Base-by-base conservation (phyloP, 1,284 basidiomycete genomes). In the Tranzscheliella williamsii region DNA sequence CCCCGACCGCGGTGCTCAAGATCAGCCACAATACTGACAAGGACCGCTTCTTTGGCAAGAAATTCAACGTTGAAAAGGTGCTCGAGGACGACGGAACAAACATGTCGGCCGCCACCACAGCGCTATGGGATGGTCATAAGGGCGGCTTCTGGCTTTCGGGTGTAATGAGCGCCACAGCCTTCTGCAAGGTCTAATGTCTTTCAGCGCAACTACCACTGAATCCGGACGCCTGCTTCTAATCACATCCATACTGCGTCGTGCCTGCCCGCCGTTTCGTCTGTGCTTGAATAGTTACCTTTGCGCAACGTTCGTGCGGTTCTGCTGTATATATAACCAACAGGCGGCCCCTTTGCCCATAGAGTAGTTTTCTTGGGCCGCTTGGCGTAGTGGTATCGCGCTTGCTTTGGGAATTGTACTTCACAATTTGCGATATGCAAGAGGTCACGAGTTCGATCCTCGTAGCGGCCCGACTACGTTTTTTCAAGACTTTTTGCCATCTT, bases 381-480 rank as follows among this genome's bases (percentile, higher is more conserved):
- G 55, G 61, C 61, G 55, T 54, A 64, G 61, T 54, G 61, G 61
- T 64, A 64, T 53, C 55, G 61, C 61, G 61, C 55, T 57, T 57
- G 61, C 54, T 58, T 64, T 57, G 54, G 61, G 55, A 29, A 20
- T 24, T 13, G 16, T 21, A 13, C 30, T 12, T 24, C 1, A 2
- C 12, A 15, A 16, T 35, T 16, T 23, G 34, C 20, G 23, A 47
- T 29, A 45, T 57, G 54, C 61, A 57, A 57, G 61, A 64, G 61
- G 61, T 64, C 61, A 54, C 61, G 55, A 58, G 61, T 64, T 64
- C 61, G 61, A 64, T 64, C 54, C 61, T 58, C 55, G 61, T 58
- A 64, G 54, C 50, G 54, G 50, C 55, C 61, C 54, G 1, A 4
- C 27, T 29, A 11, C n/a, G 9, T n/a, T 29, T 29, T 29, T 29